phyloP scores from a whole-genome alignment of 2,329 filamentous ascomycete species.

The Fusarium sublunatum region DNA sequence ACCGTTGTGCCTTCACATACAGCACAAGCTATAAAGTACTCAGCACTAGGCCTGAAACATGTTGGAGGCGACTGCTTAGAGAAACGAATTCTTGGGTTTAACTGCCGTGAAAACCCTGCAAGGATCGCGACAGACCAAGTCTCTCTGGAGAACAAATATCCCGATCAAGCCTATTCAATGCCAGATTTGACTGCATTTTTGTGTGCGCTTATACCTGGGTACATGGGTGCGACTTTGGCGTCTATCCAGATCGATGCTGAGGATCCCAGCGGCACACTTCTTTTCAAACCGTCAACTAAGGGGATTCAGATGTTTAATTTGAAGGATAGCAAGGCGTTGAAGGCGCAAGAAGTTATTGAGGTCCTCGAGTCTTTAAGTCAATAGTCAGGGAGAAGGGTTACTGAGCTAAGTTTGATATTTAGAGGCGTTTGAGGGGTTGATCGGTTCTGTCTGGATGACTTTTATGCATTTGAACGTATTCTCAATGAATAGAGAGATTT shows the following conservation, averaged over 20 bases:
- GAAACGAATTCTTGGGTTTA: slow-evolving; percentile 40
- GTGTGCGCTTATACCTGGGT: slow-evolving; percentile 24
- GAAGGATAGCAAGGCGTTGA: slow-evolving; percentile 1
- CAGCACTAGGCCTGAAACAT: slow-evolving; percentile 21
- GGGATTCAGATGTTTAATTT: slow-evolving; percentile 40
- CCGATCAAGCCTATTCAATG: slow-evolving; percentile 32
- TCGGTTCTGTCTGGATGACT: neutral
- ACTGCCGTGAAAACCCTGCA: slow-evolving; percentile 38
- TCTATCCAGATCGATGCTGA: slow-evolving; percentile 22
- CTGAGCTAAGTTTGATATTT: slow-evolving; percentile 23
- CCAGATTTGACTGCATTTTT: slow-evolving; percentile 39
- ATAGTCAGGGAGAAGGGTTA: slow-evolving; percentile 9
- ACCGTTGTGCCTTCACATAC: slow-evolving; percentile 42
- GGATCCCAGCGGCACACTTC: slow-evolving; percentile 25
- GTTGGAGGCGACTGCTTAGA: slow-evolving; percentile 31
- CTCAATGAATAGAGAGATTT: neutral
- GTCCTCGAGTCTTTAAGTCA: slow-evolving; percentile 2
- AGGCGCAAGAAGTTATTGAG: slow-evolving; percentile 7
- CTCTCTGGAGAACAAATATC: slow-evolving; percentile 32
- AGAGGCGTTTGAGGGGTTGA: slow-evolving; percentile 13
- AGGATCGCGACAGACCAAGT: slow-evolving; percentile 33
- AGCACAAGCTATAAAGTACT: slow-evolving; percentile 41
- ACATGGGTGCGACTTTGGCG: slow-evolving; percentile 10
- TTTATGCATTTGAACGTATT: neutral
- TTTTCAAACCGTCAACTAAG: slow-evolving; percentile 24